A percentile compares a stretch with the other conserved stretches of the same genome.
phyloP scores from a whole-genome alignment of 2,329 filamentous ascomycete species.

The Cercospora sp. region DNA sequence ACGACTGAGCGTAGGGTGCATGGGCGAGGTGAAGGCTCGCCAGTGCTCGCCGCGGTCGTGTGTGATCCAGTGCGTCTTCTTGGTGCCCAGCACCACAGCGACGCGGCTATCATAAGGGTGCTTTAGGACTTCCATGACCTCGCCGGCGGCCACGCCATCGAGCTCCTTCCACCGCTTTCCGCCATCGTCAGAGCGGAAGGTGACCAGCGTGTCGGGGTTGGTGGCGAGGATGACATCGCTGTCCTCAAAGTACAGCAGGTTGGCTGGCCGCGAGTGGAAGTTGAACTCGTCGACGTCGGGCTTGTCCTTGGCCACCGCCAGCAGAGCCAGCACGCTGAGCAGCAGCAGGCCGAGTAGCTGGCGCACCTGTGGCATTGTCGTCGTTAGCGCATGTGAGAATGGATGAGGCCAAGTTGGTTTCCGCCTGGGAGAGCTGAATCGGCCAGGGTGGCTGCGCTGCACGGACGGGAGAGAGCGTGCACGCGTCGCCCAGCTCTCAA shows the following conservation, averaged over 20 bases:
- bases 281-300: constrained; percentile 66
- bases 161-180: constrained; percentile 74
- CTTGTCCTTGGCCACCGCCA: constrained; percentile 35
- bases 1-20: constrained; percentile 57
- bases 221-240: constrained; percentile 78
- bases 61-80: constrained; percentile 76
- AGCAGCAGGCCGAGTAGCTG: constrained; percentile 26
- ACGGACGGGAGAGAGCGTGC: not conserved
- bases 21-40: constrained; percentile 68
- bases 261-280: constrained; percentile 66
- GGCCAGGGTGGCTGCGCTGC: not conserved
- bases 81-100: constrained; percentile 73
- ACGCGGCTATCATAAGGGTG: constrained; percentile 77
- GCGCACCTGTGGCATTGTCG: constrained; percentile 25
- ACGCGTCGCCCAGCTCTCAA: not conserved
- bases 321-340: constrained; percentile 28
- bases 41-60: constrained; percentile 80
- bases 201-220: constrained; percentile 62
- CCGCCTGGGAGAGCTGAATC: not conserved
- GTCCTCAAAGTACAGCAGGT: constrained; percentile 87
- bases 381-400: constrained; percentile 9
- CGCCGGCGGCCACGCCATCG: constrained; percentile 63
- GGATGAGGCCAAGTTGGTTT: constrained; percentile 1
- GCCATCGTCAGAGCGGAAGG: constrained; percentile 79
- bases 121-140: constrained; percentile 65